These are phyloP conservation scores for Magnaporthiopsis incrustans DNA, from an alignment of 2,329 filamentous ascomycete species.

Conservation along the genomic window DNA sequence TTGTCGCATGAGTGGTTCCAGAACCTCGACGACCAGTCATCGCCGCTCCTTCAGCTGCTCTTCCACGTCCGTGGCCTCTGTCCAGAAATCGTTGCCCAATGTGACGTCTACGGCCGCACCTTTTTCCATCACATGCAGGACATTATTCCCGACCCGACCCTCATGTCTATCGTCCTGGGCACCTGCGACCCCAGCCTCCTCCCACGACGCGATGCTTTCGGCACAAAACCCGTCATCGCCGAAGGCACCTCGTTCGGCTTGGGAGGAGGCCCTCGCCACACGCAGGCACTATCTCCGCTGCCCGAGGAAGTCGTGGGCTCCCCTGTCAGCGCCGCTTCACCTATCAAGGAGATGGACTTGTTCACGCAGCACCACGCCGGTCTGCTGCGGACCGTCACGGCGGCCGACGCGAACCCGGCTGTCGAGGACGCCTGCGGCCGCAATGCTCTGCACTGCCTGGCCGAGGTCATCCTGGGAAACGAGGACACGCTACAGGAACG, in stretches of 20 bases:
- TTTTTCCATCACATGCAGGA: constrained; percentile 38
- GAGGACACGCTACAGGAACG: constrained; percentile 27
- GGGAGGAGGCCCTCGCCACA: background rate
- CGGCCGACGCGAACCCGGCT: constrained; percentile 22
- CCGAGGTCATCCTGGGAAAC: constrained; percentile 38
- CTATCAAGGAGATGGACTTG: background rate
- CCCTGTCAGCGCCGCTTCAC: background rate
- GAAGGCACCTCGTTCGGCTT: constrained; percentile 10
- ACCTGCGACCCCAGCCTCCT: constrained; percentile 23
- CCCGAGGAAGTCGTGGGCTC: constrained; percentile 12
- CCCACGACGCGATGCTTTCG: constrained; percentile 42
- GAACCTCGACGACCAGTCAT: constrained; percentile 14
- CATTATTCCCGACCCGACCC: constrained; percentile 19
- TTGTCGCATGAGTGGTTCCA: constrained; percentile 28
- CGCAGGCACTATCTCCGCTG: constrained; percentile 9
- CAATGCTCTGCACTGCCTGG: constrained; percentile 52
- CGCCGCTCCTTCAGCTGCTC: constrained; percentile 20
- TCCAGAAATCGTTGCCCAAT: background rate
- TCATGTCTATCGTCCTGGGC: constrained; percentile 25
- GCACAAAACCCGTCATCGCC: constrained; percentile 21
- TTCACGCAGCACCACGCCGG: constrained; percentile 8
- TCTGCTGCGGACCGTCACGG: constrained; percentile 29
- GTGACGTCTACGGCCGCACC: constrained; percentile 44
- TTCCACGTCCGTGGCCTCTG: constrained; percentile 17
- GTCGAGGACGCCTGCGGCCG: constrained; percentile 38